Evolutionary conservation across 2,329 filamentous ascomycete genomes (phyloP).

Genomic region (Monilinia polystroma): DNA sequence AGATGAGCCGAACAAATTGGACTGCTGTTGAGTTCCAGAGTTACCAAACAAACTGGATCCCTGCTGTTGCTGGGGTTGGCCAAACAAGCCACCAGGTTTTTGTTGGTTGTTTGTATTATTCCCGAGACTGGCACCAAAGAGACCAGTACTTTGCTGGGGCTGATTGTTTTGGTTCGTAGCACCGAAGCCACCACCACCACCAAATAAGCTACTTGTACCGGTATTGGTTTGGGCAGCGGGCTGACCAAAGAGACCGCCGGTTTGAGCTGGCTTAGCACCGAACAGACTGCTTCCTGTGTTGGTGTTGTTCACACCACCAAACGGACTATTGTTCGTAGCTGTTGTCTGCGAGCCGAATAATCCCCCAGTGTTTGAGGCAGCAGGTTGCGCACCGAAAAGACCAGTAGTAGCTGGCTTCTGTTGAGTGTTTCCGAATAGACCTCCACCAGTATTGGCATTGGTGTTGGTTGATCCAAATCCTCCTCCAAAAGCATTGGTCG

Average conservation of each 20-base stretch:
- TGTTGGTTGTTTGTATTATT: constrained; percentile 51
- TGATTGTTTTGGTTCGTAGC: constrained; percentile 44
- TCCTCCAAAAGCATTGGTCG: constrained; percentile 43
- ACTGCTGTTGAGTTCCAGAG: constrained; percentile 32
- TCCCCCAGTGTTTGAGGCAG: constrained; percentile 42
- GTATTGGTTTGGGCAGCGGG: constrained; percentile 41
- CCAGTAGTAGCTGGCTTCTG: constrained; percentile 44
- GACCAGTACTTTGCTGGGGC: constrained; percentile 44
- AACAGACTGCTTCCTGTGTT: constrained; percentile 42
- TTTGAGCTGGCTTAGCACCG: constrained; percentile 42
- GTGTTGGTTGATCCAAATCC: constrained; percentile 33
- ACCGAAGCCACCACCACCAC: constrained; percentile 29
- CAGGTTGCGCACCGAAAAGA: constrained; percentile 45
- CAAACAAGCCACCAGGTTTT: constrained; percentile 55
- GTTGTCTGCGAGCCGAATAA: constrained; percentile 38
- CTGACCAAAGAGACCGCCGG: constrained; percentile 46
- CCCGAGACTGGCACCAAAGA: constrained; percentile 48
- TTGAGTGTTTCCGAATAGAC: constrained; percentile 42
- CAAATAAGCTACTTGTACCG: constrained; percentile 26
- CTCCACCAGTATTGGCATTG: constrained; percentile 41
- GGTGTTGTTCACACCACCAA: constrained; percentile 29
- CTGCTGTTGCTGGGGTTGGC: constrained; percentile 42
- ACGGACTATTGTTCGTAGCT: constrained; percentile 34
- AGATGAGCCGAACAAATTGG: constrained; percentile 38
- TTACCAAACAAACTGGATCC: constrained; percentile 53